These are phyloP conservation scores for Neonectria coccinea DNA, from an alignment of 2,329 filamentous ascomycete genomes.

Conservation along the genomic window DNA sequence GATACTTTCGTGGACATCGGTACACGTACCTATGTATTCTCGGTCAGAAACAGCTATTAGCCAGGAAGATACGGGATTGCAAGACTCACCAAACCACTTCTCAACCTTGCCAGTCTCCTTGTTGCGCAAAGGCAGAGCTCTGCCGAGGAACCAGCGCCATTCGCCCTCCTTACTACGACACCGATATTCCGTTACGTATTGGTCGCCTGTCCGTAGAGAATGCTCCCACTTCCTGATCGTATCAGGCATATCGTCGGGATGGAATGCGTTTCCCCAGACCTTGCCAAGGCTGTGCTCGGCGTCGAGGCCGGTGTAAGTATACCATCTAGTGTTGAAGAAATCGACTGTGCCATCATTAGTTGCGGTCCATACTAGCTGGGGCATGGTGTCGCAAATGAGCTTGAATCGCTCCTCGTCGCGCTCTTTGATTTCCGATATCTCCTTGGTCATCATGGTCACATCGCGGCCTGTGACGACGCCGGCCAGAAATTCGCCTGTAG, in stretches of 20 bases:
- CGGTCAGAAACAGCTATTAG: neutral
- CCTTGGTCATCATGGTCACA: slow-evolving; percentile 75
- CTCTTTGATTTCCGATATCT: slow-evolving; percentile 76
- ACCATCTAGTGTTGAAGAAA: slow-evolving; percentile 84
- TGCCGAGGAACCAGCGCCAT: slow-evolving; percentile 83
- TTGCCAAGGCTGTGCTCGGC: slow-evolving; percentile 71
- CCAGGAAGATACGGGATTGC: neutral
- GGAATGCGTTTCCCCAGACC: slow-evolving; percentile 74
- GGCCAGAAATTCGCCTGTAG: slow-evolving; percentile 77
- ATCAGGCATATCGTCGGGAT: slow-evolving; percentile 75
- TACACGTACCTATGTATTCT: slow-evolving; percentile 68
- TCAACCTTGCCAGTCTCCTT: slow-evolving; percentile 74
- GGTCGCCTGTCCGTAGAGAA: slow-evolving; percentile 73
- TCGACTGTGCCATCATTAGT: slow-evolving; percentile 74
- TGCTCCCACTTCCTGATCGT: slow-evolving; percentile 69
- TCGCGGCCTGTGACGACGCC: slow-evolving; percentile 79
- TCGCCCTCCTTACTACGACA: slow-evolving; percentile 74
- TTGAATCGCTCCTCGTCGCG: slow-evolving; percentile 80
- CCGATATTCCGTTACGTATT: slow-evolving; percentile 78
- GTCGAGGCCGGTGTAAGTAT: slow-evolving; percentile 78
- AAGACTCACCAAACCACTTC: slow-evolving; percentile 77
- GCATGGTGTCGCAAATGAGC: slow-evolving; percentile 80
- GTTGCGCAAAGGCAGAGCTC: slow-evolving; percentile 76
- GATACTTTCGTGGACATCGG: slow-evolving; percentile 81
- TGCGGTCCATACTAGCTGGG: slow-evolving; percentile 80